Base-by-base conservation (phyloP, 148 eudicot species). In the Amaranthus hypochondriacus region DNA sequence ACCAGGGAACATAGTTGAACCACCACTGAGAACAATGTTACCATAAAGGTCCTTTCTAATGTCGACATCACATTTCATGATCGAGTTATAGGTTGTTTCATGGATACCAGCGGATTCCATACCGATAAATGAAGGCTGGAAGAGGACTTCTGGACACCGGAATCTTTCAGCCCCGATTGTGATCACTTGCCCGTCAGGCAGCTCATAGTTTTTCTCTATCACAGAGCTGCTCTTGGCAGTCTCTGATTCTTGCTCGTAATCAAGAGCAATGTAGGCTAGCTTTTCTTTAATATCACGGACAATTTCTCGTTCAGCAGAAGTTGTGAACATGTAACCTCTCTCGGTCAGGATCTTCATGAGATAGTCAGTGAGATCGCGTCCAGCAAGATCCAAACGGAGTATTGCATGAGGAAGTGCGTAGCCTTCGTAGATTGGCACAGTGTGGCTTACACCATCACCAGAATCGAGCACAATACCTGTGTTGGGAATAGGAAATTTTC, bases 391-490 rank as follows among this genome's bases (percentile, higher is more conserved):
- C 15, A 79, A 28, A 56, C 78, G 82, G 56, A 75, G 78, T 66
- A 79, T 79, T 21, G 78, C 78, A 51, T 79, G 82, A 48, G 78
- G 82, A 49, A 79, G 68, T 12, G 82, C 82, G 28, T 79, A 79
- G n/a, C 82, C 82, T 72, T 79, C 82, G 18, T 79, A 79, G 55
- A 79, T 79, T 50, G 82, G 82, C 47, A 79, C 78, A 13, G 78
- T 75, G 62, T 79, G 75, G 61, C 82, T 79, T 66, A 79, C 82
- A 75, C 82, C 82, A 58, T 79, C 78, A 50, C 82, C 82, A 57
- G 78, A 79, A 79, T 79, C 78, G 5, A 79, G 82, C 71, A 79
- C 82, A 70, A 79, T 79, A 79, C 82, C 82, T 79, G 51, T 18
- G 62, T n/a, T 43, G 0, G 56, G 15, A 58, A 68, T 42, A 4